A percentile compares a stretch with the other conserved stretches of the same genome.
Evolutionary conservation across 164 flowering plant species (phyloP).

Genomic region (Vitis cinerea): DNA sequence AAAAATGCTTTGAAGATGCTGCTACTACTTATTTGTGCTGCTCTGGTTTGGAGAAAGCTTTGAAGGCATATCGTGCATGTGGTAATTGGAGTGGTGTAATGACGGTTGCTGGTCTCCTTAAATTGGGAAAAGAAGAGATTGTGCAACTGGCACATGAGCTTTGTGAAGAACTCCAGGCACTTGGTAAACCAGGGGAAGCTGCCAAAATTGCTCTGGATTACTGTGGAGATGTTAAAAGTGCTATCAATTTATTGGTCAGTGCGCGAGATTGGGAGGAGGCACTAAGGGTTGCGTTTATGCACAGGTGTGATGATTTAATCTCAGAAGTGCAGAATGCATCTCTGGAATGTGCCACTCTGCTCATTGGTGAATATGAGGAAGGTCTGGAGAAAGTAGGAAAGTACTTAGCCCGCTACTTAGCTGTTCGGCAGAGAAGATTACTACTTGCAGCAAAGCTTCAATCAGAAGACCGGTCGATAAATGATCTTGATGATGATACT

Average conservation of each 20-base stretch:
- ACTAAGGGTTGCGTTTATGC: slow-evolving; percentile 72
- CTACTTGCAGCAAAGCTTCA: slow-evolving; percentile 81
- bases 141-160: slow-evolving; percentile 76
- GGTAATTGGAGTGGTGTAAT: slow-evolving; percentile 87
- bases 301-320: slow-evolving; percentile 59
- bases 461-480: slow-evolving; percentile 55
- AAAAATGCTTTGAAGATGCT: slow-evolving; percentile 86
- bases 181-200: slow-evolving; percentile 94
- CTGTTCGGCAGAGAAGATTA: slow-evolving; percentile 92
- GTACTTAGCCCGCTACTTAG: slow-evolving; percentile 84
- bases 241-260: slow-evolving; percentile 50
- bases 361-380: slow-evolving; percentile 69
- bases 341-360: slow-evolving; percentile 64
- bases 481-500: slow-evolving; percentile 73
- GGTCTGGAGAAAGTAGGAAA: slow-evolving; percentile 91
- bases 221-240: slow-evolving; percentile 65
- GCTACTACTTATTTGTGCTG: slow-evolving; percentile 79
- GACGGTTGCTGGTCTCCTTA: slow-evolving; percentile 79
- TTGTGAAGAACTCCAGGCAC: slow-evolving; percentile 88
- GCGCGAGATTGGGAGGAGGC: slow-evolving; percentile 99
- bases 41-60: slow-evolving; percentile 69
- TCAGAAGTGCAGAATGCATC: slow-evolving; percentile 60
- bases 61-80: slow-evolving; percentile 82
- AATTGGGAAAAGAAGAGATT: slow-evolving; percentile 56
- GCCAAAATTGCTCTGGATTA: slow-evolving; percentile 90